Percentiles rank a stretch among this genome's conserved stretches.
These are phyloP conservation scores for Kwoniella dendrophila DNA, from an alignment of 768 basidiomycete species.

Conservation along the genomic window DNA sequence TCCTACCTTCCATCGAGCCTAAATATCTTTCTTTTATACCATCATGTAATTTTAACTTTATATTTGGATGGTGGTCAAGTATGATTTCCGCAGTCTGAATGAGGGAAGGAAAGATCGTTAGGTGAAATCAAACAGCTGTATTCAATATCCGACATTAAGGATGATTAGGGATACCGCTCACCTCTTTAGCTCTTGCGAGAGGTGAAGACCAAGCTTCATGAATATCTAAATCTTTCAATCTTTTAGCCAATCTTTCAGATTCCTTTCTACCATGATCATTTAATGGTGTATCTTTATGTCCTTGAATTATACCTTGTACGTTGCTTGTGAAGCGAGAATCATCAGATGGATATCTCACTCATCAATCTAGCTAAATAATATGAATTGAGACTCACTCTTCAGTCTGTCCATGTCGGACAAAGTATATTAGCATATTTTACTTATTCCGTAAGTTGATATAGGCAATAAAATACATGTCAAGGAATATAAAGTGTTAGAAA, in stretches of 20 bases:
- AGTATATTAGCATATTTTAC: slow-evolving; percentile 38
- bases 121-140: no score
- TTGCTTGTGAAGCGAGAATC: slow-evolving; percentile 37
- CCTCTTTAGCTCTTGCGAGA: slow-evolving; percentile 68
- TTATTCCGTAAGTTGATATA: background rate
- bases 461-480: background rate
- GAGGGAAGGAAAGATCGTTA: background rate
- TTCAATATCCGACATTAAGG: no score
- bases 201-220: slow-evolving; percentile 71
- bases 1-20: slow-evolving; percentile 37
- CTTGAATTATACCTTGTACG: slow-evolving; percentile 50
- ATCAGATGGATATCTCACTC: background rate
- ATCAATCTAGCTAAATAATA: background rate
- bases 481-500: background rate
- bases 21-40: slow-evolving; percentile 37
- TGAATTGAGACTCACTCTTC: slow-evolving; percentile 32
- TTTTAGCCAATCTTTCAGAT: slow-evolving; percentile 33
- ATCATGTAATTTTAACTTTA: slow-evolving; percentile 21
- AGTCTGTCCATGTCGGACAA: slow-evolving; percentile 48
- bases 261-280: slow-evolving; percentile 48
- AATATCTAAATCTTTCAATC: slow-evolving; percentile 61
- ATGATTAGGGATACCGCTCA: slow-evolving; percentile 53
- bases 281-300: slow-evolving; percentile 51
- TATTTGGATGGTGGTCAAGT: slow-evolving; percentile 21
- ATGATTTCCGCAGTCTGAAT: slow-evolving; percentile 40